These are phyloP conservation scores for Cronartium ribicola DNA, from an alignment of 1,284 basidiomycete genomes.

Conservation along the genomic window DNA sequence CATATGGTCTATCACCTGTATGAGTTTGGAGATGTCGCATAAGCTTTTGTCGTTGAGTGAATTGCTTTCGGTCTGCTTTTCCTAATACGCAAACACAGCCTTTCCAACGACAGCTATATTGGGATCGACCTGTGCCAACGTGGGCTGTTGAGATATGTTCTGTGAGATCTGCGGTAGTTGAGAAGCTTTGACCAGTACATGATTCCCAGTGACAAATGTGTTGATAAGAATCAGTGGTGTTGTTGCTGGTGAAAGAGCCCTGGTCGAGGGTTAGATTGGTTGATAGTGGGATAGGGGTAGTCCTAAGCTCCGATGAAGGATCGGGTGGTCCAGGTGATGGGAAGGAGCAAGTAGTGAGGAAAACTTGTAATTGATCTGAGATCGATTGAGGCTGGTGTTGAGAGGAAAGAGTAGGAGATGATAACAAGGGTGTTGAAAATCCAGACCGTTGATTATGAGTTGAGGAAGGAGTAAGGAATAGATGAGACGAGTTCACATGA, in stretches of 20 bases:
- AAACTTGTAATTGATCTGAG: background rate
- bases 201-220: conserved; percentile 26
- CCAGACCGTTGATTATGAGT: conserved; percentile 1
- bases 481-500: conserved; percentile 32
- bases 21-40: conserved; percentile 48
- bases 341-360: background rate
- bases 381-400: conserved; percentile 4
- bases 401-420: conserved; percentile 3
- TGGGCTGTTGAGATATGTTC: conserved; percentile 49
- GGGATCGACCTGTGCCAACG: conserved; percentile 49
- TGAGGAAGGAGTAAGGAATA: conserved; percentile 1
- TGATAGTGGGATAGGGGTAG: background rate
- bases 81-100: conserved; percentile 45
- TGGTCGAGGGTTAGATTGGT: background rate
- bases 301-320: background rate
- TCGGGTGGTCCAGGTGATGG: background rate
- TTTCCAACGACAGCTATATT: conserved; percentile 50
- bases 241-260: background rate
- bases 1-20: conserved; percentile 48
- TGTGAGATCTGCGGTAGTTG: conserved; percentile 47
- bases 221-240: background rate
- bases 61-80: conserved; percentile 40
- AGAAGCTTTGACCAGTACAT: conserved; percentile 42
- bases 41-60: conserved; percentile 51
- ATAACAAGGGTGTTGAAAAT: background rate